Evolutionary conservation across 176 grass and related monocot species (phyloP), one percentile per base, ranked within the genome.

Genomic region (Triticum urartu): DNA sequence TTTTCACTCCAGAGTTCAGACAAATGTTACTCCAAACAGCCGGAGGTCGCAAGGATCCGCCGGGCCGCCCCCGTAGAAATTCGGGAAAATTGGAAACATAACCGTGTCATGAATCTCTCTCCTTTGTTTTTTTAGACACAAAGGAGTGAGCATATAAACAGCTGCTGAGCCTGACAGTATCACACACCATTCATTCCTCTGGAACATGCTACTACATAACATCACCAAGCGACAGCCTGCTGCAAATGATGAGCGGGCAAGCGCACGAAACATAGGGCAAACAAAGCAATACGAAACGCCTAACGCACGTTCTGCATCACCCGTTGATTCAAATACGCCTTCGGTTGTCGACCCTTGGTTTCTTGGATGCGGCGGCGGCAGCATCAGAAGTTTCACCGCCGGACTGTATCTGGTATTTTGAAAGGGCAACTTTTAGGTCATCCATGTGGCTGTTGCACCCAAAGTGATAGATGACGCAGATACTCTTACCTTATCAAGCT

Each of bases 361-460:
- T 99, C 87, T 94, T 99, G 15, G 90, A 85, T 83, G 96, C 26
- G 32, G 75, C 17, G 81, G 30, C 17, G 70, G 30, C 79, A 83
- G 17, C 39, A 62, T 82, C 66, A 8, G 89, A 79, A 60, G 77
- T 85, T 48, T 84, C 83, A 48, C 78, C 24, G 26, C 74, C 59
- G 18, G 94, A 92, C 85, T 93, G 90, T 84, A 98, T 92, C 95
- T 95, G 88, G 26, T 70, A 89, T 79, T 84, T 86, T 64, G n/a
- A 20, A 72, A 82, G 50, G 17, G 12, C 26, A 84, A 15, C 3
- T 18, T 80, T 70, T 77, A 94, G 54, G 24, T 72, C 52, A 13
- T 26, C 2, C 0, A 50, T 21, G 48, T 9, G 60, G 43, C 80
- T 24, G 40, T 2, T 21, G 18, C 14, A 84, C 20, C 20, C 30